Conservation (phyloP, 106 monocot species). For the Ottelia alismoides region DNA sequence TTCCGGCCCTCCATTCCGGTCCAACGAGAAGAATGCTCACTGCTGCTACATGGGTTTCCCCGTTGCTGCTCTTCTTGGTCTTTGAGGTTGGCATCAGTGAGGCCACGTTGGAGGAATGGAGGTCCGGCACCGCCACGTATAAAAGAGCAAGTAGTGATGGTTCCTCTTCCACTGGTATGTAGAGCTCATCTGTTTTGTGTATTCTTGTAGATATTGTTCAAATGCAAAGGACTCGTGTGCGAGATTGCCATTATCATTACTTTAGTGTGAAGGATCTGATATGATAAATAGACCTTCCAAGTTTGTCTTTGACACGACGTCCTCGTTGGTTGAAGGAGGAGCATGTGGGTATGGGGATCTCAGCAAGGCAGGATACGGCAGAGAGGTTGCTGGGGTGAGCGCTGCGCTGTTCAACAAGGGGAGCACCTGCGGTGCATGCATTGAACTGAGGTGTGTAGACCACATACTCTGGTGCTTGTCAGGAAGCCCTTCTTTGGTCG, state of each 20-base stretch:
- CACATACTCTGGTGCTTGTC: constrained; percentile 56
- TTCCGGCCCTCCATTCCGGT: no score
- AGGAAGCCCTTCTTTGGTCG: constrained; percentile 65
- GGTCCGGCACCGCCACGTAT: constrained; percentile 36
- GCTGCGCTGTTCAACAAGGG: constrained; percentile 46
- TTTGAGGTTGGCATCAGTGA: no score
- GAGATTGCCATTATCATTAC: no score
- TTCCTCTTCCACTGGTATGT: not conserved
- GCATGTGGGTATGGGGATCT: constrained; percentile 73
- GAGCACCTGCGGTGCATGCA: constrained; percentile 59
- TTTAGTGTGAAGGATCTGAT: no score
- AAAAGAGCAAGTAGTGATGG: no score
- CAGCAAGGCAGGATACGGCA: constrained; percentile 19
- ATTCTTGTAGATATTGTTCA: no score
- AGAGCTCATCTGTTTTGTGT: not conserved
- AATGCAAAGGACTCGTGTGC: no score
- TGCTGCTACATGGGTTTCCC: no score
- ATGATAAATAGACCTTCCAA: no score
- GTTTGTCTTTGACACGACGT: no score
- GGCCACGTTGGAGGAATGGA: constrained; percentile 28
- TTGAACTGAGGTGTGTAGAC: constrained; percentile 76
- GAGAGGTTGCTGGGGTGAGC: constrained; percentile 34
- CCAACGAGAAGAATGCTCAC: no score
- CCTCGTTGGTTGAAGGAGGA: constrained; percentile 17
- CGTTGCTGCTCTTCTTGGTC: no score